phyloP scores from a whole-genome alignment of 495 filamentous ascomycete genomes.

The Acidiella bohemica region DNA sequence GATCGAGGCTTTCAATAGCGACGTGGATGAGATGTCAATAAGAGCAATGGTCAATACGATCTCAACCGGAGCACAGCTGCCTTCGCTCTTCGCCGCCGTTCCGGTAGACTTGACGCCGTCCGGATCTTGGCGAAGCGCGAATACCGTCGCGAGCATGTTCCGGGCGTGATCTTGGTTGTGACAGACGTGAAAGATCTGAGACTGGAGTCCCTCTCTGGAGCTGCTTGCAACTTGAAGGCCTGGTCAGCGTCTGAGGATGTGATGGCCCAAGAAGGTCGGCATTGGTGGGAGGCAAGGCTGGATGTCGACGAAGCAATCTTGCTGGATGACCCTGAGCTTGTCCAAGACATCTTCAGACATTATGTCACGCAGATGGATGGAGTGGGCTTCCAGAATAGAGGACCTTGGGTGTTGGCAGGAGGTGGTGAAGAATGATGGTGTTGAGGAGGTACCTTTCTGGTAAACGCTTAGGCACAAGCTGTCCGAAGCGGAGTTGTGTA shows the following conservation, averaged over 20 bases:
- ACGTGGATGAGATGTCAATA: too few relatives aligned
- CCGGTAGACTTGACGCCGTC: slow-evolving; percentile 3
- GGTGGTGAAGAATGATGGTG: too few relatives aligned
- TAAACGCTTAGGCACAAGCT: too few relatives aligned
- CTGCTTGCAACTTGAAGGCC: slow-evolving; percentile 4
- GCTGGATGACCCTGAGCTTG: too few relatives aligned
- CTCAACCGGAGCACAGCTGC: not conserved
- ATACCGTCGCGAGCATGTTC: not conserved
- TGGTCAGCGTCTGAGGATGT: slow-evolving; percentile 1
- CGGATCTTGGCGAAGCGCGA: slow-evolving; percentile 7
- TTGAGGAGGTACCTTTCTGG: not conserved
- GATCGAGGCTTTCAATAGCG: too few relatives aligned
- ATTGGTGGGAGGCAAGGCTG: slow-evolving; percentile 37
- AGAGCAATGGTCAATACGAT: slow-evolving; percentile 17
- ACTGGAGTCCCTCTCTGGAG: slow-evolving; percentile 1
- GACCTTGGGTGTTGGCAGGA: slow-evolving; percentile 4
- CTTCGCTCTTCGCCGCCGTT: slow-evolving; percentile 1
- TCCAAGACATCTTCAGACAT: slow-evolving; percentile 14
- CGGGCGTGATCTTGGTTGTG: slow-evolving; percentile 25
- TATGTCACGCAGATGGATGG: slow-evolving; percentile 3
- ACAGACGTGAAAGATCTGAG: slow-evolving; percentile 34
- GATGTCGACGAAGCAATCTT: slow-evolving; percentile 26
- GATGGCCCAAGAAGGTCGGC: slow-evolving; percentile 27
- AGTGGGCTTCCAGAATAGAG: slow-evolving; percentile 5
- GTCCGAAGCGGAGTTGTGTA: too few relatives aligned